Evolutionary conservation across 805 yeast genomes (phyloP), one percentile per base, ranked within the genome.

Genomic region (Candida nanaspora): DNA sequence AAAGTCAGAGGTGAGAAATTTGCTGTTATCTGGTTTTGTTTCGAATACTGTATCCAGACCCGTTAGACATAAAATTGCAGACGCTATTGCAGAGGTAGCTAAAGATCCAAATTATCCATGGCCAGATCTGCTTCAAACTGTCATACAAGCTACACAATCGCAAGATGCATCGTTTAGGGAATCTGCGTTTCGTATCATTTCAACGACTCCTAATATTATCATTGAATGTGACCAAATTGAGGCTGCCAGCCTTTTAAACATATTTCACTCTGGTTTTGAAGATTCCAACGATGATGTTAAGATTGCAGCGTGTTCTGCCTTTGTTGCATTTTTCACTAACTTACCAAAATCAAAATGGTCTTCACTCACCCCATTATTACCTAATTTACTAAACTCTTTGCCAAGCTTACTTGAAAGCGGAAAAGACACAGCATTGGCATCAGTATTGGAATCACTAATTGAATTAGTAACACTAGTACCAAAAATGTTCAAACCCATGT

Each of bases 381-480:
- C 98, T 38, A 76, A 80, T 50, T 66, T 93, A 53, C 70, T 93
- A 49, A 86, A 86, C 60, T 85, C 95, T 35, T 72, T 93, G 52
- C 96, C 96, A 39, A 81, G 87, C 49, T 76, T 93, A 46, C 70
- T 88, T 44, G 81, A 77, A 46, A 78, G 72, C 53, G 89, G 91
- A 35, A 84, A 87, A 55, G 93, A 86, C 43, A 68, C 73, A 14
- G 86, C 95, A 6, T 73, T 93, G 47, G 82, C 96, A 1, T 73
- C 87, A 6, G 95, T 89, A n/a, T 74, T 93, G 49, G 95, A 88
- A 61, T 75, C 88, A 7, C 69, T 93, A 50, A 87, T 89, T 41
- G 98, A 93, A 51, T 72, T 93, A 44, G 96, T 89, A 9, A 91
- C 83, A 47, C 66, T 89, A 44, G 98, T 97, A 8, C 98, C 98